Base-by-base conservation (phyloP, 441 rosid genomes). In the Arabidopsis lyrata region DNA sequence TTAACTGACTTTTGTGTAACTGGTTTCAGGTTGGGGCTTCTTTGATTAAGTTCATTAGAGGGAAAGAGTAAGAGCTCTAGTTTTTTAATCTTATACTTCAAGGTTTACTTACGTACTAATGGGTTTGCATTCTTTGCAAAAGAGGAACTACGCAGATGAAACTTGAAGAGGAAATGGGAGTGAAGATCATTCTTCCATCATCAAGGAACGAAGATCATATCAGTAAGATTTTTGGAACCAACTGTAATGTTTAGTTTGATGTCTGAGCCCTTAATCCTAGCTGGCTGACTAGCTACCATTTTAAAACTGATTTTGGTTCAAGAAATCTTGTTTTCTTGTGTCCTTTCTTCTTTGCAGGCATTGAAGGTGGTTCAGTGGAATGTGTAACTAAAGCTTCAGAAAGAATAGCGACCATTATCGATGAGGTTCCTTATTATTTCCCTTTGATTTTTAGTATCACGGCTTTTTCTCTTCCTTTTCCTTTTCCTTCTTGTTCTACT, bases 161-260 rank as follows among this genome's bases (percentile, higher is more conserved):
- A 63, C 78, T 90, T 74, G 98, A 95, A 86, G 87, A 84, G 78
- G 97, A 86, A 78, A 83, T 68, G 81, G 92, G 91, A 50, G 96
- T 90, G 66, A 87, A 83, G 81, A 87, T 95, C 69, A 75, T 83
- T 45, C 62, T 90, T 77, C 95, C 96, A 36, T 73, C 81, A 27
- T 85, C 96, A 70, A 90, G 83, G 79, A 73, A 79, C 62, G 89
- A 86, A 70, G 97, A 90, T 67, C 79, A 83, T 56, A 77, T 90
- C 52, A 67, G 99, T 95, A 83, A 81, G 86, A 72, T 58, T 68
- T 68, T 78, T 50, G 49, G 14, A 13, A 42, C 41, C 24, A 53
- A 22, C 52, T 31, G 53, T 50, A 12, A 34, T 47, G 53, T 45
- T 2, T 16, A 54, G 15, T 55, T 45, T 42, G 53, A 9, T 59